Evolutionary conservation across 441 rosid species (phyloP), one percentile per base, ranked within the genome.

Genomic region (Bocquillonia castaneifolia): DNA sequence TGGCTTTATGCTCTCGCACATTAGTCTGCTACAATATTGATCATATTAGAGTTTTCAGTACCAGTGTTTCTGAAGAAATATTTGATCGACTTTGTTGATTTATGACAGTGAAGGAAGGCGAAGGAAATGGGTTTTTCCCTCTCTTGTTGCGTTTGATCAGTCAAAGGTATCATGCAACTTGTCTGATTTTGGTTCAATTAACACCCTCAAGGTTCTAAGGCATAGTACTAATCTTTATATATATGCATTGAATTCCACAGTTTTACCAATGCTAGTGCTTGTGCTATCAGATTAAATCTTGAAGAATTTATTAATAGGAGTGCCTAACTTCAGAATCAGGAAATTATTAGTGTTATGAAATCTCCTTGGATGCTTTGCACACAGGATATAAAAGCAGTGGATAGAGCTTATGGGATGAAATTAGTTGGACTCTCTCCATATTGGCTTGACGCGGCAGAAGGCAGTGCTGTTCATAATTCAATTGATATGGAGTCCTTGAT

Each of bases 101-200:
- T 58, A 34, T 78, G 72, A 51, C 91, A 94, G 99, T 61, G 97
- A 94, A 86, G 99, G 94, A 65, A 90, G 91, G 65, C 80, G 98
- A 72, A 86, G 96, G 79, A 90, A 88, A 74, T 94, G 99, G 99
- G 87, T 85, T 62, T 94, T 94, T 65, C 98, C 98, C 42, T 82
- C 85, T 68, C 91, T 94, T 74, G 66, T 67, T 28, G 75, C 83
- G 22, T 83, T 82, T 74, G 73, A 47, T 76, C 66, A 70, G 51
- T 82, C 78, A 57, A 72, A 90, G 99, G 98, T 92, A 85, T 45
- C 36, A 12, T 59, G 40, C 25, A 47, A n/a, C 68, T 73, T 68
- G 51, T 76, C 58, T 67, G 57, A 53, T 54, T 51, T 72, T 63
- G 14, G 47, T 60, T 59, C 23, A 55, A 25, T 50, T 57, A 9